Evolutionary conservation across 2,329 filamentous ascomycete genomes (phyloP), one percentile per base, ranked within the genome.

Genomic region (Aureobasidium sp.): DNA sequence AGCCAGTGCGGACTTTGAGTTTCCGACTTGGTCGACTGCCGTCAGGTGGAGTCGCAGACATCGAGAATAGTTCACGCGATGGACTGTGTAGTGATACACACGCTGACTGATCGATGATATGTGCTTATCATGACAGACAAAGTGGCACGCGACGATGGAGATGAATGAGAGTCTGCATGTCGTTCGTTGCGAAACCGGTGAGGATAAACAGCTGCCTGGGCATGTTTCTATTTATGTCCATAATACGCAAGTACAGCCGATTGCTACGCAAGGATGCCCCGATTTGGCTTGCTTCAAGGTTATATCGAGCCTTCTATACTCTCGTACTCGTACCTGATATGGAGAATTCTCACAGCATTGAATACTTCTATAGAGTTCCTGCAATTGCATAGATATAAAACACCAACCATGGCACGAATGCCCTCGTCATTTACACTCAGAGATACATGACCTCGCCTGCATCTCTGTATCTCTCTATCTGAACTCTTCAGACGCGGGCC

Each of bases 1-100:
- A 83, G 15, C 81, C 81, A 7, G 78, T 79, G n/a, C 50, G 50
- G 42, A 62, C 60, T 49, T 56, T 56, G 31, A 53, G 52, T 52
- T 57, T 60, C n/a, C 42, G 54, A 27, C 31, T 47, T 22, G 29
- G 29, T 29, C 50, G 50, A 45, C 27, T 45, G 39, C 39, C 29
- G 17, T 57, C 53, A 14, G 40, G 12, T n/a, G 39, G 39, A 9
- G 27, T 45, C 24, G 53, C 24, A 33, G 53, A 57, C 53, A 57
- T 57, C 2, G 14, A 47, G 3, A n/a, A 29, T 24, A 11, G 45
- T 17, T 31, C 24, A 48, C 45, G 24, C 45, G 22, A 48, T n/a
- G 17, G 14, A 29, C 15, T 48, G 24, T 48, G 11, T 31, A 29
- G n/a, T 15, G 45, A 5, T 4, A 27, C 45, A 48, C 7, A 12